A percentile compares a stretch with the other conserved stretches of the same genome.
These are phyloP conservation scores for Clathrus columnatus DNA, from an alignment of 768 basidiomycete species.

Conservation along the genomic window DNA sequence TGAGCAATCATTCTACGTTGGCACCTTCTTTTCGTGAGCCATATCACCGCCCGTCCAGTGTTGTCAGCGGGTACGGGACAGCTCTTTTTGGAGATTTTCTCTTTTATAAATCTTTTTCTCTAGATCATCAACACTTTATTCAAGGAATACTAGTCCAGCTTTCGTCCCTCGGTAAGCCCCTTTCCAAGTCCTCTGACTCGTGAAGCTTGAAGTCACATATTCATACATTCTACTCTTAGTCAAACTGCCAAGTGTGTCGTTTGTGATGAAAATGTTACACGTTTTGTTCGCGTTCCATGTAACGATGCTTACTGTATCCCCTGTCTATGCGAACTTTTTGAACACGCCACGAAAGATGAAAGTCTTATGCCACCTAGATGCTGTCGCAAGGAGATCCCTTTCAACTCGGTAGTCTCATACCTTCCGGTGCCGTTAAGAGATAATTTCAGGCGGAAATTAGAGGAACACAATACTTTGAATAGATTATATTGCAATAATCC, in stretches of 20 bases:
- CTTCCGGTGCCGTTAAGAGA: constrained; percentile 19
- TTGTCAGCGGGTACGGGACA: no score
- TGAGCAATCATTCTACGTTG: not conserved
- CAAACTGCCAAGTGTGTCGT: constrained; percentile 24
- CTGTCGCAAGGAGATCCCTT: constrained; percentile 32
- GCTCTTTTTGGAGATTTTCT: no score
- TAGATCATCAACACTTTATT: no score
- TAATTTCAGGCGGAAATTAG: constrained; percentile 32
- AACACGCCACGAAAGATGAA: constrained; percentile 39
- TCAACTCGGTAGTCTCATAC: constrained; percentile 20
- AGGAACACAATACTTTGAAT: constrained; percentile 38
- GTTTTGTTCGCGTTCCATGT: constrained; percentile 33
- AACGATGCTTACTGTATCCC: constrained; percentile 36
- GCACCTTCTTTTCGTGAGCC: no score
- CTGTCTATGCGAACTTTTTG: constrained; percentile 36
- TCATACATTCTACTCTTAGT: not conserved
- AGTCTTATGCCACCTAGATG: constrained; percentile 44
- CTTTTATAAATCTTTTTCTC: no score
- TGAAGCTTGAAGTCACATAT: no score
- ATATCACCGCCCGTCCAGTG: not conserved
- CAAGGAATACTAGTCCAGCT: no score
- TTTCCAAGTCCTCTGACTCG: not conserved
- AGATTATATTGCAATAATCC: constrained; percentile 44
- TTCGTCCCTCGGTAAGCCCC: no score
- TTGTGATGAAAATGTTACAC: constrained; percentile 29